A percentile compares a stretch with the other conserved stretches of the same genome.
phyloP scores from a whole-genome alignment of 2,329 filamentous ascomycete species.

The Ophiosphaerella korrae region DNA sequence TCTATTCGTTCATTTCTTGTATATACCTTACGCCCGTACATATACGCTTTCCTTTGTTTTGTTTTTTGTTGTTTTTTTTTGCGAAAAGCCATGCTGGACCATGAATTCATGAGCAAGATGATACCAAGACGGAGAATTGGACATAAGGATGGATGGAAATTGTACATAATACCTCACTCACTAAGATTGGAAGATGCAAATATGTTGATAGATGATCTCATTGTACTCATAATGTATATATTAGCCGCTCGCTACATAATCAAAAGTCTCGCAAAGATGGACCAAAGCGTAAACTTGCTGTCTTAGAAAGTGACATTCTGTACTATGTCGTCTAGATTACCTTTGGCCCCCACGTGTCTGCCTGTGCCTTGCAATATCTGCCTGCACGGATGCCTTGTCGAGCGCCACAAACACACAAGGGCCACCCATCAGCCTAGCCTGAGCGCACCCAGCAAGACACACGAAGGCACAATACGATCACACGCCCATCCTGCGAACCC shows the following conservation, averaged over 20 bases:
- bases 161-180: conserved; percentile 20
- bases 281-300: neutral
- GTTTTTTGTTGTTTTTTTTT: conserved; percentile 12
- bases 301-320: neutral
- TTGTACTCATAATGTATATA: conserved; percentile 11
- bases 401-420: neutral
- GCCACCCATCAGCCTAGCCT: neutral
- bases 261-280: conserved; percentile 2
- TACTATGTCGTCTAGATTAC: conserved; percentile 8
- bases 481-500: neutral
- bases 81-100: conserved; percentile 25
- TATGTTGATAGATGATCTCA: conserved; percentile 2
- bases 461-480: neutral
- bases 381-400: neutral
- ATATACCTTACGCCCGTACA: conserved; percentile 21
- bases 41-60: conserved; percentile 8
- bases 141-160: neutral
- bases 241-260: conserved; percentile 15
- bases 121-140: conserved; percentile 6
- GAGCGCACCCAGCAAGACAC: neutral
- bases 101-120: conserved; percentile 13
- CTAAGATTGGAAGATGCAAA: conserved; percentile 8
- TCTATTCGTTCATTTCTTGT: conserved; percentile 7
- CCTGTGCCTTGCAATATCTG: conserved; percentile 3
- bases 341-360: conserved; percentile 9